Base-by-base conservation (phyloP, 2,329 filamentous ascomycete genomes). In the Laburnicola sp. region DNA sequence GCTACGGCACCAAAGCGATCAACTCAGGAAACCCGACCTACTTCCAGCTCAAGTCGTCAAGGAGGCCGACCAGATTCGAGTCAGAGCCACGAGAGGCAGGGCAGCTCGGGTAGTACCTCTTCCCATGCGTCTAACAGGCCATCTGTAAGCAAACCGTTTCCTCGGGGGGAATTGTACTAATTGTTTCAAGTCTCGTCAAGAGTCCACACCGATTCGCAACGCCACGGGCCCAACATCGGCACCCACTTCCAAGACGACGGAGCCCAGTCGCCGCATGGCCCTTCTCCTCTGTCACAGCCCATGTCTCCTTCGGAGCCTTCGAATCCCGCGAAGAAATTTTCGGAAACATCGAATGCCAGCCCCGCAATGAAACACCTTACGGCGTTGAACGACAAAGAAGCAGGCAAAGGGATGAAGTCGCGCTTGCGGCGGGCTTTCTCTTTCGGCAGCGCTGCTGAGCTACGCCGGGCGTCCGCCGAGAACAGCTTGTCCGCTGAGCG, bases 391-490 rank as follows among this genome's bases (percentile, higher is more conserved):
- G 88, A 93, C 60, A 93, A 89, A 68, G 89, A 90, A 47, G 78
- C 79, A 26, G 88, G 84, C 68, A 82, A 86, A 58, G 91, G 91
- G 69, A 91, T 86, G 75, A 97, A 97, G 75, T 92, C 89, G 16
- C 82, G 92, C 59, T 79, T 99, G 53, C 85, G 94, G 48, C 84
- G 94, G 62, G 94, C 94, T 0, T 96, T 99, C 66, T 99, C 94
- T 0, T 99, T 99, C 74, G 92, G 94, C 43, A 97, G 93, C 70
- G 90, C 92, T 36, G 90, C 93, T 6, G 94, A 99, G 69, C 84
- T 99, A 41, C 84, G 88, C 56, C 88, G 88, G 67, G 88, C 86
- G 9, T 86, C 85, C 8, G 85, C 82, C 4, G 82, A 86, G 60
- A 86, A 87, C 41, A 83, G 78, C 53, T 70, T 59, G 25, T 66